A percentile compares a stretch with the other conserved stretches of the same genome.
These are phyloP conservation scores for Moesziomyces parantarcticus DNA, from an alignment of 1,284 basidiomycete species.

Conservation along the genomic window DNA sequence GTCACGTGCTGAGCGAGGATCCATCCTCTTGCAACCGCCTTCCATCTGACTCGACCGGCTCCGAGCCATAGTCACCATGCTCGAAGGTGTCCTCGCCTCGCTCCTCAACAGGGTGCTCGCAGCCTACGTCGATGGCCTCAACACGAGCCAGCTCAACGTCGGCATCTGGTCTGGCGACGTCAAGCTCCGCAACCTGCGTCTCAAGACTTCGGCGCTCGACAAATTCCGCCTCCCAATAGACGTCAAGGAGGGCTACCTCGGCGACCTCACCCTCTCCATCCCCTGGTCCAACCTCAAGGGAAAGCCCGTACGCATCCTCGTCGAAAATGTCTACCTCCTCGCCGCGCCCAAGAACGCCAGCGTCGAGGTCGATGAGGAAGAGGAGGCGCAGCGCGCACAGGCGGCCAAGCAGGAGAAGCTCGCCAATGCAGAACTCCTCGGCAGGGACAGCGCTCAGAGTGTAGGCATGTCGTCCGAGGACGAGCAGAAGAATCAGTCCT, in stretches of 20 bases:
- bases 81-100: constrained; percentile 66
- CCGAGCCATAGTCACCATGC: constrained; percentile 34
- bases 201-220: constrained; percentile 95
- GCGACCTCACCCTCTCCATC: constrained; percentile 89
- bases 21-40: neutral
- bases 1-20: too few species aligned
- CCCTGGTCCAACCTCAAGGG: constrained; percentile 95
- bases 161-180: constrained; percentile 94
- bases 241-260: constrained; percentile 91
- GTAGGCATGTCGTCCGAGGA: constrained; percentile 71
- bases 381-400: constrained; percentile 84
- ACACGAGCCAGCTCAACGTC: constrained; percentile 92
- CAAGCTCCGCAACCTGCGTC: constrained; percentile 78
- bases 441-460: constrained; percentile 35
- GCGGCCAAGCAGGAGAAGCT: constrained; percentile 89
- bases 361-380: constrained; percentile 79
- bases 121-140: constrained; percentile 95
- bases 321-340: constrained; percentile 95
- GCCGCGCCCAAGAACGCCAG: constrained; percentile 84
- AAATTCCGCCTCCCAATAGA: constrained; percentile 96
- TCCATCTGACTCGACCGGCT: neutral
- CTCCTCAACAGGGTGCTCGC: constrained; percentile 83
- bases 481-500: constrained; percentile 80
- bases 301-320: constrained; percentile 88
- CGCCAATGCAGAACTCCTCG: constrained; percentile 85